phyloP scores from a whole-genome alignment of 2,329 filamentous ascomycete genomes.

The Penicillium sp. region DNA sequence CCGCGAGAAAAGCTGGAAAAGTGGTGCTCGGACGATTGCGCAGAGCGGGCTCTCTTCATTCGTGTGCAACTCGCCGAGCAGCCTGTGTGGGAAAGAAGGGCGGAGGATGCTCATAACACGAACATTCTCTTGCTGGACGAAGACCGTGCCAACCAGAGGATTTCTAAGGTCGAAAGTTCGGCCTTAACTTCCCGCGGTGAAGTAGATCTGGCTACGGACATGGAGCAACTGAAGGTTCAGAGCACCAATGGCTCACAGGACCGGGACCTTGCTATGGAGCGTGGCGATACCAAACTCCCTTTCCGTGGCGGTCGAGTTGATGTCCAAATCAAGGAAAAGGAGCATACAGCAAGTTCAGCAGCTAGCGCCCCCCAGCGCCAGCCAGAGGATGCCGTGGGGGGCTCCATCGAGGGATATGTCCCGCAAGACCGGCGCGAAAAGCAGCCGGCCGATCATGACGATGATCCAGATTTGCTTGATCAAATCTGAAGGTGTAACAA shows the following conservation, averaged over 20 bases:
- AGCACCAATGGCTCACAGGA: too few relatives aligned
- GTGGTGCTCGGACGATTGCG: conserved; percentile 81
- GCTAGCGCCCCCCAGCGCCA: conserved; percentile 30
- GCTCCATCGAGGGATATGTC: conserved; percentile 41
- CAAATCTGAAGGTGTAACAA: conserved; percentile 29
- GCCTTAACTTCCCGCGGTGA: conserved; percentile 10
- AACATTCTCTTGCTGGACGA: conserved; percentile 63
- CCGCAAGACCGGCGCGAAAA: conserved; percentile 23
- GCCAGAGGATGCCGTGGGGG: conserved; percentile 32
- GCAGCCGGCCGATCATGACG: conserved; percentile 28
- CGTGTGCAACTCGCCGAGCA: conserved; percentile 82
- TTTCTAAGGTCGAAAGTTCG: conserved; percentile 18
- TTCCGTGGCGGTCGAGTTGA: conserved; percentile 29
- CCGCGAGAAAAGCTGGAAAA: conserved; percentile 66
- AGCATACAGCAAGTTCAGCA: conserved; percentile 10
- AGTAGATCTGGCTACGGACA: conserved; percentile 26
- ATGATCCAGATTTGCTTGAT: conserved; percentile 48
- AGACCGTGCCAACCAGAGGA: conserved; percentile 28
- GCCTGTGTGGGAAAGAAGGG: conserved; percentile 74
- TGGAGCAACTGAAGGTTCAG: conserved; percentile 21
- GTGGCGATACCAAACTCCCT: conserved; percentile 28
- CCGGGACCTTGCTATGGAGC: conserved; percentile 36
- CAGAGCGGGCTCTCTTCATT: conserved; percentile 72
- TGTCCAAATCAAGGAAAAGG: conserved; percentile 33
- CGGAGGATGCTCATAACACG: conserved; percentile 43